phyloP scores from a whole-genome alignment of 345 rosid species.

The Microthlaspi erraticum region DNA sequence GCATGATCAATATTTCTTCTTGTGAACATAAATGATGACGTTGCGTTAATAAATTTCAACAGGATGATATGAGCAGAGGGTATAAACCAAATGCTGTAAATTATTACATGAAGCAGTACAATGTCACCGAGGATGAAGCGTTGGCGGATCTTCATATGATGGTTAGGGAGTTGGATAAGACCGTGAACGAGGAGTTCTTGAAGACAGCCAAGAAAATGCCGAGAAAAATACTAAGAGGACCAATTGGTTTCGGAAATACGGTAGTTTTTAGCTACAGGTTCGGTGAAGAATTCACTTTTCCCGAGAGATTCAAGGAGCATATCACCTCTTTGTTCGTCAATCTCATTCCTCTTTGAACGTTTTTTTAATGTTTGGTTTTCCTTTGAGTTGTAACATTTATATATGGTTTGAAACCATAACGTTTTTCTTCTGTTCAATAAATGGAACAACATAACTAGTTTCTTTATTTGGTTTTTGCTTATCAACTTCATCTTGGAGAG shows the following conservation, averaged over 20 bases:
- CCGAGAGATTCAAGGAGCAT: background rate
- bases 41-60: too few species aligned
- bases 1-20: background rate
- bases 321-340: constrained; percentile 12
- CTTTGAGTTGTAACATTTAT: too few species aligned
- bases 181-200: constrained; percentile 3
- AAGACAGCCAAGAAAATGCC: background rate
- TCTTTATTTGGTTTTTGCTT: too few species aligned
- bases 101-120: background rate
- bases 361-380: too few species aligned
- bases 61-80: constrained; percentile 45
- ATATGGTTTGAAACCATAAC: too few species aligned
- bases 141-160: background rate
- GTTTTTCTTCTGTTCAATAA: too few species aligned
- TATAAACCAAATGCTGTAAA: constrained; percentile 12
- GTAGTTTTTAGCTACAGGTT: background rate
- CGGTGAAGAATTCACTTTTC: constrained; percentile 15
- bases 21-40: background rate
- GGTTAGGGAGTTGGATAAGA: constrained; percentile 1
- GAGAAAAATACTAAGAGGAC: background rate
- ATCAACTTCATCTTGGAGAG: too few species aligned
- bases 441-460: too few species aligned
- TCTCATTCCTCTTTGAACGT: background rate
- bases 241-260: background rate
- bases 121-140: background rate